These are phyloP conservation scores for Dactylellina drechsleri DNA, from an alignment of 2,329 filamentous ascomycete species.

Conservation along the genomic window DNA sequence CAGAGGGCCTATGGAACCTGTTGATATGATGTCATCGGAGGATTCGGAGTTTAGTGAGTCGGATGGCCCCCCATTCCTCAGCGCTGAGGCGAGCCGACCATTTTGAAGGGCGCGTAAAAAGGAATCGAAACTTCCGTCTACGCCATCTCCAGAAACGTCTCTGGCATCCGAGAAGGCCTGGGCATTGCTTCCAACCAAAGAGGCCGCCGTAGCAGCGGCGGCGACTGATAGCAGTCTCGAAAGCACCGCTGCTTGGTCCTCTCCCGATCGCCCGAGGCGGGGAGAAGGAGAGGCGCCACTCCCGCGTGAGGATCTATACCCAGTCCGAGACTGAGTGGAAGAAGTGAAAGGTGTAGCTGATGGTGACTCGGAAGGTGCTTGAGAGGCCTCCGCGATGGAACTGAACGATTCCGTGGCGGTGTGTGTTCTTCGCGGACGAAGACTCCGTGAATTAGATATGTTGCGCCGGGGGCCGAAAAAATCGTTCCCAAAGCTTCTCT, in stretches of 20 bases:
- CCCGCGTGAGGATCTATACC: slow-evolving; percentile 8
- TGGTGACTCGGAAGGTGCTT: neutral
- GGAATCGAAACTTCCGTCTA: slow-evolving; percentile 59
- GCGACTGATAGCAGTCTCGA: slow-evolving; percentile 59
- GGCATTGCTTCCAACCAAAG: slow-evolving; percentile 58
- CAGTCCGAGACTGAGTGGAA: slow-evolving; percentile 11
- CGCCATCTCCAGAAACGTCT: slow-evolving; percentile 59
- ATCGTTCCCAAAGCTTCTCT: slow-evolving; percentile 11
- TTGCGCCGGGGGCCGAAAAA: slow-evolving; percentile 20
- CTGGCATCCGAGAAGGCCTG: slow-evolving; percentile 58
- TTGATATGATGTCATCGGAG: slow-evolving; percentile 57
- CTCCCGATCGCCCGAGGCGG: slow-evolving; percentile 55
- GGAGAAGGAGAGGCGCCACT: slow-evolving; percentile 20
- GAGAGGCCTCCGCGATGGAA: slow-evolving; percentile 7
- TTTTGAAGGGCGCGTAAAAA: slow-evolving; percentile 59
- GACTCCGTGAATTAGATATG: neutral
- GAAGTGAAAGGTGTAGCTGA: neutral
- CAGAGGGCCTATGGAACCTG: slow-evolving; percentile 67
- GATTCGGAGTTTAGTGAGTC: slow-evolving; percentile 54
- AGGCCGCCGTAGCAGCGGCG: slow-evolving; percentile 59
- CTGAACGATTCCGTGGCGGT: slow-evolving; percentile 3
- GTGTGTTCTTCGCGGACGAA: slow-evolving; percentile 19
- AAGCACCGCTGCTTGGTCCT: slow-evolving; percentile 59
- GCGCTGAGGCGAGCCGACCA: slow-evolving; percentile 58
- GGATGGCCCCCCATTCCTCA: slow-evolving; percentile 56